Evolutionary conservation across 176 grass and related monocot genomes (phyloP).

Genomic region (Oryza glaberrima): DNA sequence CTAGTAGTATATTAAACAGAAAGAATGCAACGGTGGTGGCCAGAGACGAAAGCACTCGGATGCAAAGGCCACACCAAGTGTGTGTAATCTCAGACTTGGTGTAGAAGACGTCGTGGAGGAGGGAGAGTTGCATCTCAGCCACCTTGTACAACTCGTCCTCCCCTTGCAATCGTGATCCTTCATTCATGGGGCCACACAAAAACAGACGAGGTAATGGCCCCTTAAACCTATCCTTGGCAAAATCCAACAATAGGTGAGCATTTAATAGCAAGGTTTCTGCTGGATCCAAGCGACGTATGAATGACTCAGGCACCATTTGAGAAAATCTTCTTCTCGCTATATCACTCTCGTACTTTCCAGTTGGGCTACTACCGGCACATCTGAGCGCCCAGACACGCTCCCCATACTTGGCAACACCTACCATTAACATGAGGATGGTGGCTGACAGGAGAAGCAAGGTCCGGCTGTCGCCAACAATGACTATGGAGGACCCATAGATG

Average conservation of each 20-base stretch:
- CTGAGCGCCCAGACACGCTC: slow-evolving; percentile 18
- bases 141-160: neutral
- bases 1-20: neutral
- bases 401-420: slow-evolving; percentile 26
- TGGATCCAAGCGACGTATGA: neutral
- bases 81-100: slow-evolving; percentile 38
- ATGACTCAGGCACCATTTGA: neutral
- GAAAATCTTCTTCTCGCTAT: neutral
- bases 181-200: neutral
- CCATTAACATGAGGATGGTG: neutral
- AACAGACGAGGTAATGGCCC: neutral
- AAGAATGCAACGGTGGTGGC: neutral
- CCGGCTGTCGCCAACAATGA: neutral
- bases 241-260: neutral
- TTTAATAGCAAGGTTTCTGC: neutral
- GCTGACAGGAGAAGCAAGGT: neutral
- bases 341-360: neutral
- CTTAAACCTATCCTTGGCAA: slow-evolving; percentile 23
- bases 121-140: slow-evolving; percentile 27
- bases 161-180: neutral
- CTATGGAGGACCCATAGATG: neutral
- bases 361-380: neutral
- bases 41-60: slow-evolving; percentile 19
- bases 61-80: neutral
- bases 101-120: slow-evolving; percentile 45